Evolutionary conservation across 371 early-diverging fungal species (phyloP).

Genomic region (Mucor lusitanicus): DNA sequence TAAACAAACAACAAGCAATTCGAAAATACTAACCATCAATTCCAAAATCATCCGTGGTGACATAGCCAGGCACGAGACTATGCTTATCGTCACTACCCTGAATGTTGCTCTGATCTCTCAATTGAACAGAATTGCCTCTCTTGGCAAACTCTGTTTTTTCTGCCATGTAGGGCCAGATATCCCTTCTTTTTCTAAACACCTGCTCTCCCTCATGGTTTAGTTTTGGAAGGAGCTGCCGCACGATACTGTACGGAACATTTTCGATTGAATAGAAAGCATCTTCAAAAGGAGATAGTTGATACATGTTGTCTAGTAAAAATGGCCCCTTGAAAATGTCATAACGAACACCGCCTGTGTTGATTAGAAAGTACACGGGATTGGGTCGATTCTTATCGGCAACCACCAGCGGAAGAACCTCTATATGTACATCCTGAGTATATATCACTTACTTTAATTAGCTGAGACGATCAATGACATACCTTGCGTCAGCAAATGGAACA

Average conservation of each 20-base stretch:
- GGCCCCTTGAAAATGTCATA: slow-evolving; percentile 57
- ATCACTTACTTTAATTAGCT: not conserved
- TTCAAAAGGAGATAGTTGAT: slow-evolving; percentile 53
- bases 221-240: not conserved
- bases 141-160: slow-evolving; percentile 12
- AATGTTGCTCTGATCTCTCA: not conserved
- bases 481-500: slow-evolving; percentile 44
- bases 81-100: slow-evolving; percentile 19
- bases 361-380: slow-evolving; percentile 44
- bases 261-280: slow-evolving; percentile 44
- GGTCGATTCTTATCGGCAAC: slow-evolving; percentile 33
- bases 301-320: slow-evolving; percentile 53
- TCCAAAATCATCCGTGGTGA: slow-evolving; percentile 54
- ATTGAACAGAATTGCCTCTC: slow-evolving; percentile 9
- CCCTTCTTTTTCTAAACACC: slow-evolving; percentile 11
- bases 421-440: not conserved
- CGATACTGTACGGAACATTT: slow-evolving; percentile 26
- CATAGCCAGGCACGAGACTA: slow-evolving; percentile 65
- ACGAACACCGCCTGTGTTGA: slow-evolving; percentile 55
- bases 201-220: slow-evolving; percentile 32
- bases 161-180: not conserved
- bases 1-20: not conserved
- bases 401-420: slow-evolving; percentile 46
- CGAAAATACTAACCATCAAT: slow-evolving; percentile 26
- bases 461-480: slow-evolving; percentile 12